A percentile compares a stretch with the other conserved stretches of the same genome.
Conservation (phyloP, 345 rosid genomes). For the Excoecaria agallocha region DNA sequence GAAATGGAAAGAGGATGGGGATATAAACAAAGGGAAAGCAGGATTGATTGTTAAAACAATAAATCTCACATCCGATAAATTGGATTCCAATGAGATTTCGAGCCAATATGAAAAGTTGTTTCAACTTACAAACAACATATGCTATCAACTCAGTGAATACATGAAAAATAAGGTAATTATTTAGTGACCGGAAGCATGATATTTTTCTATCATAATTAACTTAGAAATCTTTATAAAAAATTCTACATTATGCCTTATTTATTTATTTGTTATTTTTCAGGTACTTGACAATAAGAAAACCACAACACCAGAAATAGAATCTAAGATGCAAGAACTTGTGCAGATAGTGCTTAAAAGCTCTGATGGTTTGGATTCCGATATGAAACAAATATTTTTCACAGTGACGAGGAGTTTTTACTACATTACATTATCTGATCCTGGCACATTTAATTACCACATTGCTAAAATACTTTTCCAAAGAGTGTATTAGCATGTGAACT, state of each 20-base stretch:
- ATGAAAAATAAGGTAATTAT: constrained; percentile 38
- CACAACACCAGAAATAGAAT: constrained; percentile 40
- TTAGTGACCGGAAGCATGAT: no score
- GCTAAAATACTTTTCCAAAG: constrained; percentile 67
- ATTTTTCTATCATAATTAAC: no score
- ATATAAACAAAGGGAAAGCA: constrained; percentile 46
- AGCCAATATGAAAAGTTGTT: constrained; percentile 38
- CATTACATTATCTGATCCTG: constrained; percentile 47
- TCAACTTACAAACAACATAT: constrained; percentile 39
- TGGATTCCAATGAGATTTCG: constrained; percentile 9
- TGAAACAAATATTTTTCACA: constrained; percentile 53
- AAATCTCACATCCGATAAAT: constrained; percentile 36
- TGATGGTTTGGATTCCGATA: constrained; percentile 20
- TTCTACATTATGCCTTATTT: not conserved
- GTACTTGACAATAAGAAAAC: constrained; percentile 22
- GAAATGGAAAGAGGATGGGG: constrained; percentile 58
- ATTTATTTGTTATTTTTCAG: constrained; percentile 24
- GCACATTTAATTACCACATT: constrained; percentile 52
- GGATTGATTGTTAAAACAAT: constrained; percentile 63
- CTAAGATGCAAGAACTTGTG: constrained; percentile 63
- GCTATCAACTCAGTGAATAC: constrained; percentile 35
- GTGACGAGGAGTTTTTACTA: constrained; percentile 73
- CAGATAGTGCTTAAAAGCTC: constrained; percentile 42
- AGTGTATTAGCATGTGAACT: constrained; percentile 16
- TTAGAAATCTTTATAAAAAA: no score